Evolutionary conservation across 2,329 filamentous ascomycete species (phyloP), one percentile per base, ranked within the genome.

Genomic region (Aureobasidium lini): DNA sequence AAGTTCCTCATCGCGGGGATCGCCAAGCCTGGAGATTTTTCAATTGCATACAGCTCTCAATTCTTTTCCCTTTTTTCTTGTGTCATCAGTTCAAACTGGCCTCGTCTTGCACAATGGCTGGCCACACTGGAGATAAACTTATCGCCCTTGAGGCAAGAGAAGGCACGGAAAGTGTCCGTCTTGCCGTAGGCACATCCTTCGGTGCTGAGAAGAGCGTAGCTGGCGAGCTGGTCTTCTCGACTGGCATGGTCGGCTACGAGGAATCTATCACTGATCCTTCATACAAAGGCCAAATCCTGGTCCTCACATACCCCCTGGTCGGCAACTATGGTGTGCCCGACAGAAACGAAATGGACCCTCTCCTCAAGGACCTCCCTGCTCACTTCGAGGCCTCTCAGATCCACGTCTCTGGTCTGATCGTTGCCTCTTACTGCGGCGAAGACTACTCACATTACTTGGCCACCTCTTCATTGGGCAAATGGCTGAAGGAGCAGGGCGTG

Each of bases 201-300:
- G 94, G 94, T 76, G 92, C 93, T 64, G 82, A 90, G 71, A 96
- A 92, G 83, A 96, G 90, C 78, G 85, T 95, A 70, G 89, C 93
- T 66, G 94, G 94, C 74, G 94, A 99, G 81, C 82, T 99, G 73
- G 94, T 99, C 77, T 99, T 99, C 80, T 93, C 97, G 82, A 99
- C 94, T 61, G 94, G 94, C 76, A 96, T 97, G 92, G 94, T 97
- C 68, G 94, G 94, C 71, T 99, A 99, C 74, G 92, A 94, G 43
- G 94, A 99, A 80, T 95, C 88, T 49, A 82, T 94, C 68, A 93
- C 89, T 62, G 89, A 94, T 71, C 89, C 89, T 66, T 93, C 89
- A 52, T 93, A 94, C 76, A 87, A 88, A 52, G 89, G 89, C 63
- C 93, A 99, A 78, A 96, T 99, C 68, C 83, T 99, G 67, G 92